Evolutionary conservation across 768 basidiomycete genomes (phyloP).

Genomic region (Postia placenta): DNA sequence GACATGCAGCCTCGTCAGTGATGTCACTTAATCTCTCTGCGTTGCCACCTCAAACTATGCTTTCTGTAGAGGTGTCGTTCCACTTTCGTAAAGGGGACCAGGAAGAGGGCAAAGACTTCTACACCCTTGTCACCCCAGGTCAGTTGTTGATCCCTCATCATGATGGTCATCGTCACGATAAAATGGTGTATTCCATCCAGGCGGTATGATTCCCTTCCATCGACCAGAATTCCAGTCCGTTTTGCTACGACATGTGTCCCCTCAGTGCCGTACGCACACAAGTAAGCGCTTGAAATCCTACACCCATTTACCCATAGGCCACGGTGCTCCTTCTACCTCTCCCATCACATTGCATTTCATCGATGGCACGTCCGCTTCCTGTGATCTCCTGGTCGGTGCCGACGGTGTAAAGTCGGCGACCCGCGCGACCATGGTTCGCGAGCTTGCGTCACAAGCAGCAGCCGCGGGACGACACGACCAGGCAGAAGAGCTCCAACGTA

Average conservation of each 20-base stretch:
- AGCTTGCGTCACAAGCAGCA: slow-evolving; percentile 25
- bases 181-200: too few species aligned
- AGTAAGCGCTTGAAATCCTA: slow-evolving; percentile 58
- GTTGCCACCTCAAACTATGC: not conserved
- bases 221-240: slow-evolving; percentile 62
- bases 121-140: slow-evolving; percentile 54
- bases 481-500: slow-evolving; percentile 31
- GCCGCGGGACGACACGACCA: slow-evolving; percentile 31
- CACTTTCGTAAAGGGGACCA: slow-evolving; percentile 59
- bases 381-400: slow-evolving; percentile 66
- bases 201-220: slow-evolving; percentile 39
- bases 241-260: slow-evolving; percentile 44
- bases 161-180: too few species aligned
- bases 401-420: slow-evolving; percentile 59
- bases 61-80: slow-evolving; percentile 42
- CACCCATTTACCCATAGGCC: slow-evolving; percentile 28
- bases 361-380: slow-evolving; percentile 53
- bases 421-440: slow-evolving; percentile 29
- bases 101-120: slow-evolving; percentile 45
- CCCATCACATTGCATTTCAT: slow-evolving; percentile 48
- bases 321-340: slow-evolving; percentile 11
- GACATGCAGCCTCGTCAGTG: slow-evolving; percentile 22
- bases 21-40: not conserved
- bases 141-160: slow-evolving; percentile 10
- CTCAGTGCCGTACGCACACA: slow-evolving; percentile 40